Percentiles rank a stretch among this genome's conserved stretches.
These are phyloP conservation scores for Amaranthus cruentus DNA, from an alignment of 148 eudicot species.

Conservation along the genomic window DNA sequence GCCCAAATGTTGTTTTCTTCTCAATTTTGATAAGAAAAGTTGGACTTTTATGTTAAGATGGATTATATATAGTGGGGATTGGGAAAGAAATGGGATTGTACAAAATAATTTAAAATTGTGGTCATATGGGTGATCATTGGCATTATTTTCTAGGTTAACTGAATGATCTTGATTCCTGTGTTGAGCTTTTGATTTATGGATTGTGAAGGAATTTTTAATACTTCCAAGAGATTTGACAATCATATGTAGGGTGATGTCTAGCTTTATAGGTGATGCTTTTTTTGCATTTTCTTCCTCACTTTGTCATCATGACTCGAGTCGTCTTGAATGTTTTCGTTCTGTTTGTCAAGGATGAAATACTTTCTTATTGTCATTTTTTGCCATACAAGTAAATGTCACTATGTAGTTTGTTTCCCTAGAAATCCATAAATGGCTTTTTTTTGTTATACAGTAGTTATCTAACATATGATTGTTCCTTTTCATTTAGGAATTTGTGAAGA, in stretches of 20 bases:
- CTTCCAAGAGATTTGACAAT: not conserved
- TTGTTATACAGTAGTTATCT: not conserved
- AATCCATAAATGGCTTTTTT: not conserved
- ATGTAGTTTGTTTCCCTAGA: not conserved
- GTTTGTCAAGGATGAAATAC: not conserved
- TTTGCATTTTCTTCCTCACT: slow-evolving; percentile 1
- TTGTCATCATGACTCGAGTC: slow-evolving; percentile 2
- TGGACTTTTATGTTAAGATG: not conserved
- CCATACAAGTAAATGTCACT: not conserved
- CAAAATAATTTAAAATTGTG: not conserved
- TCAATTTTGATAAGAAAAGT: not conserved
- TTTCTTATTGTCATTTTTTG: not conserved
- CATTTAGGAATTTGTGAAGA: slow-evolving; percentile 12
- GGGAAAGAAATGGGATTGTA: not conserved
- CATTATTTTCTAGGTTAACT: not conserved
- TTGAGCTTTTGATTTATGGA: not conserved
- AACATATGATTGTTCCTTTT: not conserved
- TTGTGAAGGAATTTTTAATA: not conserved
- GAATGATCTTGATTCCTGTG: not conserved
- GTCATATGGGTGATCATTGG: not conserved
- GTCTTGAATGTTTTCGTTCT: not conserved
- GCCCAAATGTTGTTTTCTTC: not conserved
- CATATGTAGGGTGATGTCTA: not conserved
- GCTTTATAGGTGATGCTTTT: not conserved
- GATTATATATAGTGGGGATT: not conserved